phyloP scores from a whole-genome alignment of 2,329 filamentous ascomycete genomes.

The Fonsecaea pedrosoi region DNA sequence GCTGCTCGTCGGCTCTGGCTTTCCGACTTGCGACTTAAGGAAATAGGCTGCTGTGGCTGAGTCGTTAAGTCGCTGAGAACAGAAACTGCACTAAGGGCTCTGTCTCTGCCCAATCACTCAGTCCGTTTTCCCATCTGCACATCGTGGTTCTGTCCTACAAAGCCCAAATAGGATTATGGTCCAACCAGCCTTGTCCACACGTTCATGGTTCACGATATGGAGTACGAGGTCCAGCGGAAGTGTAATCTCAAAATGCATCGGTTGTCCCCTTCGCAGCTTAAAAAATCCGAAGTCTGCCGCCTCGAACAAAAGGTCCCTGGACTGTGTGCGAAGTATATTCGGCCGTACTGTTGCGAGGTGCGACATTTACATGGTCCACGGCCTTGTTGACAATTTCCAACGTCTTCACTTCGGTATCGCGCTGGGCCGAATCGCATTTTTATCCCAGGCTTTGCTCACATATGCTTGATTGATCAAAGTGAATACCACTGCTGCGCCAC shows the following conservation, averaged over 20 bases:
- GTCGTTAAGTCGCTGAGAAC: constrained; percentile 14
- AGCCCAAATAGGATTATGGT: constrained; percentile 9
- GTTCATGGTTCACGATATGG: neutral
- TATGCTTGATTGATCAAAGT: constrained; percentile 6
- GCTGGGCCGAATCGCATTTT: constrained; percentile 11
- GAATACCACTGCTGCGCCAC: neutral
- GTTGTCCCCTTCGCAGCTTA: neutral
- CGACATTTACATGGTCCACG: constrained; percentile 18
- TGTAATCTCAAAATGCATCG: constrained; percentile 9
- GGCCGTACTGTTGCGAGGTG: constrained; percentile 16
- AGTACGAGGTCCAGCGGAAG: neutral
- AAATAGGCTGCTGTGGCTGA: constrained; percentile 13
- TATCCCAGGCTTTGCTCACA: constrained; percentile 6
- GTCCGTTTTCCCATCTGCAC: neutral
- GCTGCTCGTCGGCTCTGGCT: constrained; percentile 14
- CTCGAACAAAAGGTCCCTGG: neutral
- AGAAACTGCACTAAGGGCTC: constrained; percentile 17
- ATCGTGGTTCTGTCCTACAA: neutral
- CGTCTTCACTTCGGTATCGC: constrained; percentile 11
- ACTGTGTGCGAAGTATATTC: neutral
- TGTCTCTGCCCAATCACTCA: neutral
- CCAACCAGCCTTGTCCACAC: constrained; percentile 20
- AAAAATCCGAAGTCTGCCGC: constrained; percentile 9
- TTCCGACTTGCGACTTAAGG: constrained; percentile 15
- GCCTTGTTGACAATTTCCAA: constrained; percentile 5